Base-by-base conservation (phyloP, 1,139 yeast species). In the Yamadazyma taylorii region DNA sequence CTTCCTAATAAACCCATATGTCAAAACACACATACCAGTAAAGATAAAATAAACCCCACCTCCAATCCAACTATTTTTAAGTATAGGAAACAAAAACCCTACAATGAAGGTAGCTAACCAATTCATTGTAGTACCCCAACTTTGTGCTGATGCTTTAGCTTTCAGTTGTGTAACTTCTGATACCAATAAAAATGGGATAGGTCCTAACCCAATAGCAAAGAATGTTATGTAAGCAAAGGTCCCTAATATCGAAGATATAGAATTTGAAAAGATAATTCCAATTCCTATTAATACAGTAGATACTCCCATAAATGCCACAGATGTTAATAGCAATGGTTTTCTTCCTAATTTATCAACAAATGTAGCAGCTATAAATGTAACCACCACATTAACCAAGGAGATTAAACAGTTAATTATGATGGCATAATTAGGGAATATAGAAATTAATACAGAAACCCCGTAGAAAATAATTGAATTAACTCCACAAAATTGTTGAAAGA, bases 401-500 rank as follows among this genome's bases (percentile, higher is more conserved):
- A 92, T 83, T 37, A 81, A 58, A 51, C 92, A 81, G 55, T 88
- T 89, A 43, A 89, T 78, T 23, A 72, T 51, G 8, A 85, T 75
- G 3, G 96, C 84, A 40, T 78, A 70, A 15, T 74, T 64, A 2
- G 97, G 96, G 48, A 86, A 73, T 3, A 85, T 68, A 6, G 78
- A 67, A 14, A 83, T 72, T 38, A 92, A 69, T 3, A 90, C 85
- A 6, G 87, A 78, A 3, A 89, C 96, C 3, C 98, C 97, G 57
- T 90, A 92, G 57, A 90, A 88, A 17, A 90, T 79, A 43, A 92
- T 88, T 1, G 96, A 80, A 60, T 92, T 92, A 55, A 92, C 86
- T 19, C 98, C 98, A 50, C 90, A 81, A 45, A 90, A 78, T 57
- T 92, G 98, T 61, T 92, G 97, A 21, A 90, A 82, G n/a, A 82